Base-by-base conservation (phyloP, 495 filamentous ascomycete genomes). In the Penicillium crystallinum region DNA sequence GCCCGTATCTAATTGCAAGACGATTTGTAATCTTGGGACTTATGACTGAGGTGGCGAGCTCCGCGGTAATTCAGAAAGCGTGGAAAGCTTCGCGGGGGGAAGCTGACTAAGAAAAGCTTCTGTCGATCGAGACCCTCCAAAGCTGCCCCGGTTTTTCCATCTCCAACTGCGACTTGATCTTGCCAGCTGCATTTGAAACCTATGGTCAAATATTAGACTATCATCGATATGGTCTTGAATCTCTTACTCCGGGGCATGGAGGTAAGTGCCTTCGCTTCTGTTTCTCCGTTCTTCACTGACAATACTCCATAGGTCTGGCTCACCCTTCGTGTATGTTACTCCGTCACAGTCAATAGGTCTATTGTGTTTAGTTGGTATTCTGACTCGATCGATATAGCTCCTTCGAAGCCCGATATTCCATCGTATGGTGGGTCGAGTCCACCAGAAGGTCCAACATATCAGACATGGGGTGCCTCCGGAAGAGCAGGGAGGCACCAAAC, bases 381-480 rank as follows among this genome's bases (percentile, higher is more conserved):
- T 63, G 36, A 63, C 39, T 11, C 38, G 45, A 23, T 40, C 8
- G 34, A 44, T 60, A 83, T 62, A 86, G 83, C 78, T 87, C 47
- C 72, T 86, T 39, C 58, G 65, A 48, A 86, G 82, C 60, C 79
- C 77, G 4, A 59, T 73, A 33, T 87, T 85, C 62, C 83, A 86
- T 61, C 70, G 77, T 11, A 69, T 68, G 48, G 83, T 85, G n/a
- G 70, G 75, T 15, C 64, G 61, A 53, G 67, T 84, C 14, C 78
- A 85, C 62, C 74, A 77, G 37, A 73, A 69, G 35, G 63, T 85
- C 23, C 76, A 79, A 40, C 72, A 78, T 38, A 40, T 76, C 34
- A 70, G 63, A 27, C 74, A 81, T 58, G 80, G 81, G 15, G 68
- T 76, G 49, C 79, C 83, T 54, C 73, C 75, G n/a, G 74, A 80